These are phyloP conservation scores for Pythium brachiatum DNA, from an alignment of 352 stramenopile species.

Conservation along the genomic window DNA sequence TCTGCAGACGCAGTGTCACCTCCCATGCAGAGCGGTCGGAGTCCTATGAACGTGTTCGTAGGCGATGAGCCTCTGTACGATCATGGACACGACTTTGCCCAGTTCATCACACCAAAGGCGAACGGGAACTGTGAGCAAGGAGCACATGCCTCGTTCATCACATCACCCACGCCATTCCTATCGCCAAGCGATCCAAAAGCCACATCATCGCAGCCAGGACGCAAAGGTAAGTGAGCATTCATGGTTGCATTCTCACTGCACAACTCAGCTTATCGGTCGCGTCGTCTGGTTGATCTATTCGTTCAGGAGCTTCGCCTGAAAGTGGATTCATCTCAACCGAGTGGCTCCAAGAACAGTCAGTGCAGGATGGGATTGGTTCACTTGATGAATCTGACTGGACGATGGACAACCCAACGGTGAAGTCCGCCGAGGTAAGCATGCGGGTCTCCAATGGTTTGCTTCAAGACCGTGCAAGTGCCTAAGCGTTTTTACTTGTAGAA, in stretches of 20 bases:
- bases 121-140: neutral
- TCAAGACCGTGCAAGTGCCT: no score
- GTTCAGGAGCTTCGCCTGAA: neutral
- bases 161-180: conserved; percentile 13
- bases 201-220: neutral
- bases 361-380: neutral
- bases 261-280: neutral
- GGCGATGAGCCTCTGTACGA: neutral
- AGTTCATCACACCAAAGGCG: conserved; percentile 11
- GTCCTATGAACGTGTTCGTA: neutral
- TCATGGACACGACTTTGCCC: neutral
- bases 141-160: neutral
- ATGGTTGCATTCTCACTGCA: neutral
- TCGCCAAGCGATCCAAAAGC: conserved; percentile 21
- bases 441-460: no score
- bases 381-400: neutral
- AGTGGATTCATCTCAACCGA: neutral
- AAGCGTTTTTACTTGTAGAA: no score
- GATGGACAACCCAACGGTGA: neutral
- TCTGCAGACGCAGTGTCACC: conserved; percentile 6
- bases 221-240: neutral
- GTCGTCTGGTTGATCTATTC: neutral
- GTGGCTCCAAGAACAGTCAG: neutral
- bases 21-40: neutral
- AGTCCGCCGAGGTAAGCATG: neutral